phyloP scores from a whole-genome alignment of 257 asterid genomes.

The Solanum dulcamara region DNA sequence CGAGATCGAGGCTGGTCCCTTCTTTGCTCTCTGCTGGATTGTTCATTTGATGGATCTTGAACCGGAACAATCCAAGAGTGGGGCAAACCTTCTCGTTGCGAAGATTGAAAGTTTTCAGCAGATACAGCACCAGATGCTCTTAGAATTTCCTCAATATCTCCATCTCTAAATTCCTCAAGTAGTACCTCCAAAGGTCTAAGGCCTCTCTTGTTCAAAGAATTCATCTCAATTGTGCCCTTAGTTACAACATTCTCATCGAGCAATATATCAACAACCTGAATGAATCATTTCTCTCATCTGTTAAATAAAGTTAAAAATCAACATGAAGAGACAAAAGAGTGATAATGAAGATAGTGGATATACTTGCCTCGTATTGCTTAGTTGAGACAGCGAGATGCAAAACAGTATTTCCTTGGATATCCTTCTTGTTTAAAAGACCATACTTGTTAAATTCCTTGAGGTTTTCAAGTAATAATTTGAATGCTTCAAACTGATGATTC shows the following conservation, averaged over 20 bases:
- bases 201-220: conserved; percentile 17
- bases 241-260: conserved; percentile 11
- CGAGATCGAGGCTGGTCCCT: not conserved
- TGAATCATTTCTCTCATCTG: not conserved
- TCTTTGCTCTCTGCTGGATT: not conserved
- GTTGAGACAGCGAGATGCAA: conserved; percentile 22
- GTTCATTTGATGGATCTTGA: not conserved
- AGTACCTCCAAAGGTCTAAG: conserved; percentile 31
- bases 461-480: conserved; percentile 2
- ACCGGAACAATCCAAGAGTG: not conserved
- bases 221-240: conserved; percentile 24
- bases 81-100: not conserved
- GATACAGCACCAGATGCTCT: not conserved
- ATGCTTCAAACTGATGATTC: conserved; percentile 10
- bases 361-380: conserved; percentile 38
- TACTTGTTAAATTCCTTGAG: conserved; percentile 2
- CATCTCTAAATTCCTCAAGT: not conserved
- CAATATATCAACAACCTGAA: conserved; percentile 30
- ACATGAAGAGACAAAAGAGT: not conserved
- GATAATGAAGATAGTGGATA: not conserved
- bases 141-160: conserved; percentile 11
- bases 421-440: conserved; percentile 15
- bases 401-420: conserved; percentile 7
- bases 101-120: not conserved
- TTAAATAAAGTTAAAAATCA: not conserved